Base-by-base conservation (phyloP, 176 grass and related monocot species). In the Alloteropsis semialata region DNA sequence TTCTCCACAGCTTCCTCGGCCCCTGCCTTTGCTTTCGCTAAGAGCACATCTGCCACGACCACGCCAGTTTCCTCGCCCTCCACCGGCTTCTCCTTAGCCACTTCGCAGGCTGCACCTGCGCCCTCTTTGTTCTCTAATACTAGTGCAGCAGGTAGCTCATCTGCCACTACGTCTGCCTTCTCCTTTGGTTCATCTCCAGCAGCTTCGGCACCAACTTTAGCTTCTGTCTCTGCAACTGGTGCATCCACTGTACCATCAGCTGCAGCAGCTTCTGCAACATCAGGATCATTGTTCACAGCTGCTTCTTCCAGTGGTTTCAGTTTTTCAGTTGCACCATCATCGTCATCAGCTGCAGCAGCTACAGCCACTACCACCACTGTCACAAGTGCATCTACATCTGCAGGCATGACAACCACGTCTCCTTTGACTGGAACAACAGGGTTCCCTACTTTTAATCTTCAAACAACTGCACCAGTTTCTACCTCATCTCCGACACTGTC, bases 371-470 rank as follows among this genome's bases (percentile, higher is more conserved):
- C 87, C 42, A 83, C 88, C 67, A 75, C 86, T 65, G 72, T 83
- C 67, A 79, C 74, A 79, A 90, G 79, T 60, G 74, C 74, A 9
- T 70, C 92, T 29, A 51, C 81, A 86, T 59, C 88, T 65, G 75
- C 88, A 80, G 63, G 82, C 63, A 69, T 51, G 73, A 79, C 77
- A 28, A 45, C 72, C 25, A 50, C 79, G 0, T 24, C 83, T 70
- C 76, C 87, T 50, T 77, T 77, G 57, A 69, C 90, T 43, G 57
- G 72, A 39, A 54, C 91, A 51, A 21, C 42, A 34, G 17, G 82
- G 10, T 93, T 99, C 88, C 84, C 95, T 69, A 84, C 21, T 72
- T 96, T 99, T 90, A 82, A 44, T 72, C 57, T 84, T 53, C 78
- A 83, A 67, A 45, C 81, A 58, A 62, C 86, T 75, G 86, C 84